Conservation (phyloP, 1,139 yeast species). For the Geotrichum carabidarum region DNA sequence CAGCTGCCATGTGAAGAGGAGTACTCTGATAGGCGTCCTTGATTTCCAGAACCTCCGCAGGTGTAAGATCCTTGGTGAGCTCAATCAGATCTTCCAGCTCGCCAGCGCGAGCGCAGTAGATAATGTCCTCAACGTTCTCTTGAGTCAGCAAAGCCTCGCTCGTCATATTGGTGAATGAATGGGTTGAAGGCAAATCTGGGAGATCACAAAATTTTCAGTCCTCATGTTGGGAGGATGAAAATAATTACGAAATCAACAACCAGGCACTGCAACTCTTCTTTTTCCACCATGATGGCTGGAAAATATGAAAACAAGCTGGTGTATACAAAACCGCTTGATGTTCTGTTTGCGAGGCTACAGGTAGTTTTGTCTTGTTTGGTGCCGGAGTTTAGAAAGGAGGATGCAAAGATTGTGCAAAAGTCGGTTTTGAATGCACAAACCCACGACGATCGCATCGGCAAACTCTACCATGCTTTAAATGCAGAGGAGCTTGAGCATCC, state of each 20-base stretch:
- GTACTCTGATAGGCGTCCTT: conserved; percentile 65
- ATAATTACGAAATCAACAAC: neutral
- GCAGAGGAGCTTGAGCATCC: neutral
- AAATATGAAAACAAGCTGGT: conserved; percentile 16
- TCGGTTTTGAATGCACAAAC: neutral
- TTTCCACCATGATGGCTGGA: neutral
- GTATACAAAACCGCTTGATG: conserved; percentile 17
- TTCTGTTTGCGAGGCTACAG: conserved; percentile 13
- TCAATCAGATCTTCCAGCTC: conserved; percentile 69
- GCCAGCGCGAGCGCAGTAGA: conserved; percentile 81
- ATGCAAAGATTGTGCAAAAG: neutral
- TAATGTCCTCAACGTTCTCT: conserved; percentile 77
- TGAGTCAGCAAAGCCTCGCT: conserved; percentile 29
- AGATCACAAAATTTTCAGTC: neutral
- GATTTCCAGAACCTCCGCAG: conserved; percentile 35
- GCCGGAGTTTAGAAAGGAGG: conserved; percentile 5
- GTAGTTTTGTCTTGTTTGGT: conserved; percentile 2
- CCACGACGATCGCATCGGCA: neutral
- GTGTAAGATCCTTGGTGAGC: conserved; percentile 45
- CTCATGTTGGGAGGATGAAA: neutral
- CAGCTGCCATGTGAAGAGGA: conserved; percentile 90
- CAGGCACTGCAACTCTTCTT: neutral
- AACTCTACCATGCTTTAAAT: conserved; percentile 1
- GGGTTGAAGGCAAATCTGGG: neutral
- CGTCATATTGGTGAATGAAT: conserved; percentile 11